A percentile compares a stretch with the other conserved stretches of the same genome.
Conservation (phyloP, 805 yeast species). For the Diddensiella caesifluorescens region DNA sequence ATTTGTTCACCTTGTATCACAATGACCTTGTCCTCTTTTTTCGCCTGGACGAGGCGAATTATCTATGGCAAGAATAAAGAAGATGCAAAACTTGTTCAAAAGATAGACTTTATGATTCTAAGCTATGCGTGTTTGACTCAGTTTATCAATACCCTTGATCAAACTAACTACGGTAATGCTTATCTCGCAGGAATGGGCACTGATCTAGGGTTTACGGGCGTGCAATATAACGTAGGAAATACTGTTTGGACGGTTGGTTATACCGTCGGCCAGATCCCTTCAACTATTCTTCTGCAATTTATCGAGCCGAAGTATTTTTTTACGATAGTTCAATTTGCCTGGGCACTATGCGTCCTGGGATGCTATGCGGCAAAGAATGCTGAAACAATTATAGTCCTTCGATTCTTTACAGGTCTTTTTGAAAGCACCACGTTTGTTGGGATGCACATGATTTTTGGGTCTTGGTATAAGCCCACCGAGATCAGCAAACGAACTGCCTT, state of each 20-base stretch:
- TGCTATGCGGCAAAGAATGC: slow-evolving; percentile 23
- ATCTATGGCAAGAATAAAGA: slow-evolving; percentile 8
- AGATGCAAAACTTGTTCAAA: slow-evolving; percentile 9
- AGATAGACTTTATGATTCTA: slow-evolving; percentile 6
- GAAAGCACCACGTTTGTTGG: slow-evolving; percentile 30
- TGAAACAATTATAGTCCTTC: slow-evolving; percentile 24
- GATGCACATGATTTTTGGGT: slow-evolving; percentile 26
- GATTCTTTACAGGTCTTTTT: slow-evolving; percentile 31
- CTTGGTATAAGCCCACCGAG: slow-evolving; percentile 37
- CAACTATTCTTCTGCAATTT: slow-evolving; percentile 14
- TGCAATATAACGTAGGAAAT: slow-evolving; percentile 22
- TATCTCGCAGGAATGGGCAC: slow-evolving; percentile 40
- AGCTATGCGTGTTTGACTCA: slow-evolving; percentile 10
- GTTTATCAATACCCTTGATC: slow-evolving; percentile 28
- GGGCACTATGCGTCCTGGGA: slow-evolving; percentile 25
- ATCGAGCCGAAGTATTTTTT: slow-evolving; percentile 13
- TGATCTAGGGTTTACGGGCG: slow-evolving; percentile 26
- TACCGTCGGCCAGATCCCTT: slow-evolving; percentile 28
- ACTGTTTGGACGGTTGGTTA: slow-evolving; percentile 29
- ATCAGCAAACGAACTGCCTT: slow-evolving; percentile 35
- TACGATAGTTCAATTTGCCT: slow-evolving; percentile 27
- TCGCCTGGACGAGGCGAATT: slow-evolving; percentile 6
- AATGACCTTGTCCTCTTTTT: slow-evolving; percentile 4
- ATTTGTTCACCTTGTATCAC: slow-evolving; percentile 19
- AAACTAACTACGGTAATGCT: slow-evolving; percentile 40